These are phyloP conservation scores for Alternaria sp. DNA, from an alignment of 2,329 filamentous ascomycete genomes.

Conservation along the genomic window DNA sequence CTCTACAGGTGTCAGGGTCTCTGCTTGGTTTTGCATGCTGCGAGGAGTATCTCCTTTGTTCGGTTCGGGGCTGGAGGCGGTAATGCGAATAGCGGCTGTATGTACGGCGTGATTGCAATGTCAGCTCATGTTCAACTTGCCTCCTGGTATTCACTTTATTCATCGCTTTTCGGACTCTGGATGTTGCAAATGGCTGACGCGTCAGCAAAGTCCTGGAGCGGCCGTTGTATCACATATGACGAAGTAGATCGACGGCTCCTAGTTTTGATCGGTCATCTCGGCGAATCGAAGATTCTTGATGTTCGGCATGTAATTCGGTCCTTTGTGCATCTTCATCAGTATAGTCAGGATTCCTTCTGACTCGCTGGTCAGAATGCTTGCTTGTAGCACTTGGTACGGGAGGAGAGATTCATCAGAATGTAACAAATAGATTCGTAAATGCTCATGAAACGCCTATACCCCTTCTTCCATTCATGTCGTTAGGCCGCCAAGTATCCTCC, in stretches of 20 bases:
- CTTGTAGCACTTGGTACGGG: background rate
- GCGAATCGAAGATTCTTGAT: background rate
- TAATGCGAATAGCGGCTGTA: slow-evolving; percentile 46
- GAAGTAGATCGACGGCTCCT: background rate
- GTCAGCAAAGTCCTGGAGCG: slow-evolving; percentile 3
- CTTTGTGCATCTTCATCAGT: background rate
- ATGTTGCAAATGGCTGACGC: background rate
- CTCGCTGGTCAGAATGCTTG: background rate
- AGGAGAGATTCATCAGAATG: background rate
- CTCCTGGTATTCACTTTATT: background rate
- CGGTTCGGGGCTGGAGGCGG: slow-evolving; percentile 29
- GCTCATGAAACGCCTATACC: slow-evolving; percentile 37
- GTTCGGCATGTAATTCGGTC: slow-evolving; percentile 1
- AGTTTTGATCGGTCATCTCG: slow-evolving; percentile 2
- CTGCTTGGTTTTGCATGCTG: slow-evolving; percentile 43
- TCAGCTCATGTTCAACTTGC: slow-evolving; percentile 16
- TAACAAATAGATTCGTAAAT: slow-evolving; percentile 8
- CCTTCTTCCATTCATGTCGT: slow-evolving; percentile 33
- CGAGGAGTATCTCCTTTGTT: slow-evolving; percentile 32
- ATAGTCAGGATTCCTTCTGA: background rate
- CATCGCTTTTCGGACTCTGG: background rate
- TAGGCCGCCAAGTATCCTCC: slow-evolving; percentile 78
- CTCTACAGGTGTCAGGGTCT: slow-evolving; percentile 38
- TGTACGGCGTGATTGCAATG: slow-evolving; percentile 31
- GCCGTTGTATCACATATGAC: background rate